Evolutionary conservation across 1,284 basidiomycete genomes (phyloP).

Genomic region (Cronartium quercuum): DNA sequence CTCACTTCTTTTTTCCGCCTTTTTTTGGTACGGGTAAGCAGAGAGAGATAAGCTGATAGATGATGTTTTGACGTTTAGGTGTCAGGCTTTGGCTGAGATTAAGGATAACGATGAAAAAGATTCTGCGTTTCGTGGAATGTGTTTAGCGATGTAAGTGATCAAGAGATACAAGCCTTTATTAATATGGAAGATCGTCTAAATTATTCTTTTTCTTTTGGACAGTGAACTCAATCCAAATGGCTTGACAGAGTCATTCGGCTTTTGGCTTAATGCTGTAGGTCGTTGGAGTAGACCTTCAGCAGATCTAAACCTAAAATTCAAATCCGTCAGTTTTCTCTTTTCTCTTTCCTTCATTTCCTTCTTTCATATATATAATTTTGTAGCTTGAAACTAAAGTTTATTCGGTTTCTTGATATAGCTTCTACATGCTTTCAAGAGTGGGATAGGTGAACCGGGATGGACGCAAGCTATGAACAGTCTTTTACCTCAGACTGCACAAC

Average conservation of each 20-base stretch:
- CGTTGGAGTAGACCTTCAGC: constrained; percentile 82
- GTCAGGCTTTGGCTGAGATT: constrained; percentile 93
- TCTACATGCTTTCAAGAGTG: constrained; percentile 30
- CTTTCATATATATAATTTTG: background rate
- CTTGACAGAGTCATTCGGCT: constrained; percentile 27
- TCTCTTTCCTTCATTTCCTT: background rate
- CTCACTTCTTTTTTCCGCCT: background rate
- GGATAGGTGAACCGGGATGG: constrained; percentile 30
- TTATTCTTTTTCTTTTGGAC: constrained; percentile 75
- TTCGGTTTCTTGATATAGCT: constrained; percentile 10
- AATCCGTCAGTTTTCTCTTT: constrained; percentile 46
- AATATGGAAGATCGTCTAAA: constrained; percentile 55
- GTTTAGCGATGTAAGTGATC: constrained; percentile 77
- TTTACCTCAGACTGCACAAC: constrained; percentile 22
- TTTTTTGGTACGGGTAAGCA: background rate
- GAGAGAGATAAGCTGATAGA: background rate
- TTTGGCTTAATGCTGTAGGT: constrained; percentile 69
- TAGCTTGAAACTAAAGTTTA: background rate
- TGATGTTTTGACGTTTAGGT: constrained; percentile 49
- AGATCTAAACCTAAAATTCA: constrained; percentile 64
- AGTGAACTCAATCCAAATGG: constrained; percentile 37
- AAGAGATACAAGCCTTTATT: background rate
- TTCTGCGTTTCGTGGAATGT: constrained; percentile 96
- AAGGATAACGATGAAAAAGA: constrained; percentile 99
- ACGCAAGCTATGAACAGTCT: constrained; percentile 5